Evolutionary conservation across 2,329 filamentous ascomycete species (phyloP).

Genomic region (Xylaria sp.): DNA sequence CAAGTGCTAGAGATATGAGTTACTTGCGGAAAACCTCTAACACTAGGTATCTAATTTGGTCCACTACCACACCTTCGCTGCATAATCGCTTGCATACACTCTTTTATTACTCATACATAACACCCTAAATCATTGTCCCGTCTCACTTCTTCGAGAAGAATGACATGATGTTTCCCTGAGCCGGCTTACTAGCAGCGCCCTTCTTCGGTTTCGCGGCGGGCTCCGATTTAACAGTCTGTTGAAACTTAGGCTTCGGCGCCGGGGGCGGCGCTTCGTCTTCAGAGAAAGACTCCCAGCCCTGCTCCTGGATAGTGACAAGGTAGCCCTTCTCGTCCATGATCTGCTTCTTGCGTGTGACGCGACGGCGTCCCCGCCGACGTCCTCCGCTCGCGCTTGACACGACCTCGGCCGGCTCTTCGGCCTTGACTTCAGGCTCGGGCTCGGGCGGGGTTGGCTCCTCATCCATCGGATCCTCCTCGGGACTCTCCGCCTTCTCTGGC

Average conservation of each 20-base stretch:
- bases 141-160: constrained; percentile 51
- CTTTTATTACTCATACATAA: too few species aligned
- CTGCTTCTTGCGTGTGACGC: constrained; percentile 50
- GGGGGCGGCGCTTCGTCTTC: constrained; percentile 48
- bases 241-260: constrained; percentile 41
- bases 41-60: background rate
- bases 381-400: constrained; percentile 46
- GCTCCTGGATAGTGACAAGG: constrained; percentile 50
- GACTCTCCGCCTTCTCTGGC: constrained; percentile 40
- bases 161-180: constrained; percentile 49
- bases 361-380: constrained; percentile 47
- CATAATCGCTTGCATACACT: background rate
- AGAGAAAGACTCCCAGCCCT: constrained; percentile 51
- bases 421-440: constrained; percentile 42
- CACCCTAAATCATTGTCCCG: background rate
- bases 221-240: constrained; percentile 39
- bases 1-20: background rate
- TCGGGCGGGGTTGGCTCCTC: constrained; percentile 39
- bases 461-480: constrained; percentile 46
- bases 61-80: background rate
- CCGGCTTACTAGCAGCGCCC: constrained; percentile 39
- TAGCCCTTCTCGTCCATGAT: constrained; percentile 51
- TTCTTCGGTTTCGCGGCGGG: constrained; percentile 45
- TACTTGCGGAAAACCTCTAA: background rate
- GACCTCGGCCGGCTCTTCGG: constrained; percentile 46